Conservation (phyloP, 2,329 filamentous ascomycete species). For the Colletotrichum siamense region DNA sequence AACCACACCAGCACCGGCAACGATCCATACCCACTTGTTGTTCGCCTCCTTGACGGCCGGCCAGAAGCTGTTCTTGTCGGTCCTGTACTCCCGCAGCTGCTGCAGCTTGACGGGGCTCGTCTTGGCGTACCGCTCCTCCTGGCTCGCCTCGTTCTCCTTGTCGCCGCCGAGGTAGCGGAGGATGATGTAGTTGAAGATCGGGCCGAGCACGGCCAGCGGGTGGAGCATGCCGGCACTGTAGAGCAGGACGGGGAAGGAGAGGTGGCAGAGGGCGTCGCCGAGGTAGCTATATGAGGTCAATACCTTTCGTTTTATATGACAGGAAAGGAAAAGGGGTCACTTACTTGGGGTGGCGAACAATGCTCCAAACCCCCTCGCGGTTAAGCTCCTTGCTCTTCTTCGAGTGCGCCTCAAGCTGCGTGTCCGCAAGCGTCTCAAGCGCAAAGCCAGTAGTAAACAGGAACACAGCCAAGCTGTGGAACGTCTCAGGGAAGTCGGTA, state of each 20-base stretch:
- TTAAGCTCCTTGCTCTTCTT: constrained; percentile 39
- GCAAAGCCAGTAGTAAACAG: constrained; percentile 62
- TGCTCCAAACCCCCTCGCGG: constrained; percentile 64
- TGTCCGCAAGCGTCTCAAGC: constrained; percentile 61
- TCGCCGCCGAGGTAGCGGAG: constrained; percentile 63
- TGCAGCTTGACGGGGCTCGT: constrained; percentile 55
- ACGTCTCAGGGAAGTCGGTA: constrained; percentile 22
- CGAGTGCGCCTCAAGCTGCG: constrained; percentile 55
- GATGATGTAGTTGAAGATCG: constrained; percentile 63
- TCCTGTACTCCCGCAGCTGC: constrained; percentile 56
- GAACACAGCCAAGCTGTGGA: constrained; percentile 53
- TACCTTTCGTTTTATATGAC: accelerated
- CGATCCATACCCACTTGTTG: constrained; percentile 63
- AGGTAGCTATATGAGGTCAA: constrained; percentile 53
- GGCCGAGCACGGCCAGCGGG: constrained; percentile 59
- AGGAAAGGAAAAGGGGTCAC: constrained; percentile 25
- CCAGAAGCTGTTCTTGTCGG: constrained; percentile 67
- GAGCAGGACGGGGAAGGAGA: constrained; percentile 63
- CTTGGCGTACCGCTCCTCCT: constrained; percentile 56
- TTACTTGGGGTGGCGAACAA: constrained; percentile 68
- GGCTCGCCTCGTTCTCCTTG: constrained; percentile 56
- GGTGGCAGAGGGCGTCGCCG: constrained; percentile 63
- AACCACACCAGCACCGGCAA: constrained; percentile 53
- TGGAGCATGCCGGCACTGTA: constrained; percentile 60
- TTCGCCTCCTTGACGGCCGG: constrained; percentile 51